Percentiles rank a stretch among this genome's conserved stretches.
phyloP scores from a whole-genome alignment of 1,284 basidiomycete species.

The Malassezia nana region DNA sequence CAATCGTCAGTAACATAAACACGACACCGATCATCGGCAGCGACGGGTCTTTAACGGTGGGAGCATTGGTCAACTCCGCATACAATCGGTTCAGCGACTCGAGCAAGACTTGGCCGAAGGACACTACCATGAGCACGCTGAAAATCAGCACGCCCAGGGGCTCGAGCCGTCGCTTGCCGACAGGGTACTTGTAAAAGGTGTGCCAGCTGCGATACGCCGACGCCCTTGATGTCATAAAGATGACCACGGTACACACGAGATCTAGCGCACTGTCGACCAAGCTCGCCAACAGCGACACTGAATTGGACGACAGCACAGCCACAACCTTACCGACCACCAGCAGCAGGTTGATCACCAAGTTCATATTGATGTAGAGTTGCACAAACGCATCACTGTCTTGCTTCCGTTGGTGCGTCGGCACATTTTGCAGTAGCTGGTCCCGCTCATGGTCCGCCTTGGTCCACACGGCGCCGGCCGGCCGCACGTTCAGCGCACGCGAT shows the following conservation, averaged over 20 bases:
- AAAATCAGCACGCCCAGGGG: constrained; percentile 52
- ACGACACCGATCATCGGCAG: constrained; percentile 42
- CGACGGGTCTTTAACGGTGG: constrained; percentile 28
- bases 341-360: constrained; percentile 50
- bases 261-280: constrained; percentile 55
- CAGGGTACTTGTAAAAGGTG: constrained; percentile 51
- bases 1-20: constrained; percentile 55
- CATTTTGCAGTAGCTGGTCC: constrained; percentile 33
- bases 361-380: constrained; percentile 44
- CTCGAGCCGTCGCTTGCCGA: constrained; percentile 53
- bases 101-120: constrained; percentile 41
- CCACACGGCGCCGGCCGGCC: constrained; percentile 7
- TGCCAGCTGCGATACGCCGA: constrained; percentile 36
- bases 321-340: constrained; percentile 53
- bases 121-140: constrained; percentile 55
- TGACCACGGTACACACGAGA: constrained; percentile 52
- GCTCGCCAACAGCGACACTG: constrained; percentile 55
- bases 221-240: constrained; percentile 39
- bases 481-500: neutral
- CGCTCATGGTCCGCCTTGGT: constrained; percentile 33
- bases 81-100: constrained; percentile 34
- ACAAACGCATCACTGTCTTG: constrained; percentile 32
- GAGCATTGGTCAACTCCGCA: constrained; percentile 27
- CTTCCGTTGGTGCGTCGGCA: constrained; percentile 37
- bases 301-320: constrained; percentile 54